Evolutionary conservation across 768 basidiomycete species (phyloP).

Genomic region (Pleurotus pulmonarius): DNA sequence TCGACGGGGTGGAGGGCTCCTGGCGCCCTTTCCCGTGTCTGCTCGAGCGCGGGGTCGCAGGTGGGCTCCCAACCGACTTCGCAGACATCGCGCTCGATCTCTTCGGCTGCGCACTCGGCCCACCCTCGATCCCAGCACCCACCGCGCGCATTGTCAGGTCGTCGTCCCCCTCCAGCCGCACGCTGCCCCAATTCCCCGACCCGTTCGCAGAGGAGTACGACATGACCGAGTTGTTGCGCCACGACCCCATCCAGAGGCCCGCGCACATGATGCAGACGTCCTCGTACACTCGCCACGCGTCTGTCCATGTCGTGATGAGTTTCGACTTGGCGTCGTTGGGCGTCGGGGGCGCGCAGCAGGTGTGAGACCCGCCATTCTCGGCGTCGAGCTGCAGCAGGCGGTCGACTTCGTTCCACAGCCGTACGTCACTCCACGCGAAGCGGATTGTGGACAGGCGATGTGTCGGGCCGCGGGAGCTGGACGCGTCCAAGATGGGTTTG

Average conservation of each 20-base stretch:
- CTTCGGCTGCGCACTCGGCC: constrained; percentile 41
- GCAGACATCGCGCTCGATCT: constrained; percentile 49
- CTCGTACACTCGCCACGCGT: constrained; percentile 80
- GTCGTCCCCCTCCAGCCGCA: constrained; percentile 66
- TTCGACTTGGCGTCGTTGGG: constrained; percentile 29
- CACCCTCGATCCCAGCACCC: constrained; percentile 72
- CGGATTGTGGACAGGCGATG: constrained; percentile 60
- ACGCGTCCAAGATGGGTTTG: constrained; percentile 30
- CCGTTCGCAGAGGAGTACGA: constrained; percentile 49
- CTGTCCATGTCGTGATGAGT: constrained; percentile 55
- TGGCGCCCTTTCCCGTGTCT: constrained; percentile 27
- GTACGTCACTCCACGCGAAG: constrained; percentile 84
- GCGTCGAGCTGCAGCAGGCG: constrained; percentile 59
- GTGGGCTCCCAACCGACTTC: constrained; percentile 33
- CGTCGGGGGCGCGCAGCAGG: constrained; percentile 33
- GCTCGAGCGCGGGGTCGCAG: constrained; percentile 1
- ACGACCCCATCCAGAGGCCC: constrained; percentile 74
- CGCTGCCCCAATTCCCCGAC: constrained; percentile 50
- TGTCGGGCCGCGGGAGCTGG: constrained; percentile 35
- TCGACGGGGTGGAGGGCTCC: constrained; percentile 15
- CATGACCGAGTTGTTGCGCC: constrained; percentile 45
- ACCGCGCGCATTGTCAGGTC: constrained; percentile 52
- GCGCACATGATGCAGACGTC: constrained; percentile 83
- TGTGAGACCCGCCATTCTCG: constrained; percentile 18
- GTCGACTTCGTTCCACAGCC: constrained; percentile 77